These are phyloP conservation scores for Neckera pumila DNA, from an alignment of 225 moss, liverwort and hornwort species.

Conservation along the genomic window DNA sequence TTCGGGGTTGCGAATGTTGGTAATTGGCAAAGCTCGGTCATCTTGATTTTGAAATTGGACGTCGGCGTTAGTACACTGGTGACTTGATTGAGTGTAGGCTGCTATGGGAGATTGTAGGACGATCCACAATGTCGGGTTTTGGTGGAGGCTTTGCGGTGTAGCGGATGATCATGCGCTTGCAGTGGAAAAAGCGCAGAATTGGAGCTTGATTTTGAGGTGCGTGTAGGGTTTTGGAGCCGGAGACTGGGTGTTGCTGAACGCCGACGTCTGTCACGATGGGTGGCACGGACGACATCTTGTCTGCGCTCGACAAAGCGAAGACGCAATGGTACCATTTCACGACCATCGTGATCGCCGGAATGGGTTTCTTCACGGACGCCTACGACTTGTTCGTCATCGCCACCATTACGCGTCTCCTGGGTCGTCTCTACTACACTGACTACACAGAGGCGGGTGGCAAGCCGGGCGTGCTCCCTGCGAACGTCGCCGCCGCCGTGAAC, in stretches of 20 bases:
- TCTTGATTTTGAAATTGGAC: neutral
- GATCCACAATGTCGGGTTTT: neutral
- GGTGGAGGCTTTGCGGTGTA: neutral
- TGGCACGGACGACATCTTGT: constrained; percentile 3
- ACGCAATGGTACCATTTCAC: constrained; percentile 45
- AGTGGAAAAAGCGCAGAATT: neutral
- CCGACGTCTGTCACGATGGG: neutral
- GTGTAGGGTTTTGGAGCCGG: neutral
- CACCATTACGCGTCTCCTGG: constrained; percentile 27
- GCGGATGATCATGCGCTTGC: neutral
- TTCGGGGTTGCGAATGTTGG: neutral
- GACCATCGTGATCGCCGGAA: constrained; percentile 29
- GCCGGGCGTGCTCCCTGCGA: constrained; percentile 36
- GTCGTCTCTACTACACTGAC: constrained; percentile 58
- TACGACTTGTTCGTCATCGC: constrained; percentile 62
- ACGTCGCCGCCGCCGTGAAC: constrained; percentile 46
- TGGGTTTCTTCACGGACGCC: constrained; percentile 41
- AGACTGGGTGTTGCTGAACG: neutral
- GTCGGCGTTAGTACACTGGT: neutral
- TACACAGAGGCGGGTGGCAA: neutral
- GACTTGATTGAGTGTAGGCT: neutral
- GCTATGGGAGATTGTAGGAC: neutral
- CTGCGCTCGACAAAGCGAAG: constrained; percentile 27
- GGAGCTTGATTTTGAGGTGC: neutral
- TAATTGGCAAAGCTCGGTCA: neutral